phyloP scores from a whole-genome alignment of 495 filamentous ascomycete species.

The Lichenothelia convexa region DNA sequence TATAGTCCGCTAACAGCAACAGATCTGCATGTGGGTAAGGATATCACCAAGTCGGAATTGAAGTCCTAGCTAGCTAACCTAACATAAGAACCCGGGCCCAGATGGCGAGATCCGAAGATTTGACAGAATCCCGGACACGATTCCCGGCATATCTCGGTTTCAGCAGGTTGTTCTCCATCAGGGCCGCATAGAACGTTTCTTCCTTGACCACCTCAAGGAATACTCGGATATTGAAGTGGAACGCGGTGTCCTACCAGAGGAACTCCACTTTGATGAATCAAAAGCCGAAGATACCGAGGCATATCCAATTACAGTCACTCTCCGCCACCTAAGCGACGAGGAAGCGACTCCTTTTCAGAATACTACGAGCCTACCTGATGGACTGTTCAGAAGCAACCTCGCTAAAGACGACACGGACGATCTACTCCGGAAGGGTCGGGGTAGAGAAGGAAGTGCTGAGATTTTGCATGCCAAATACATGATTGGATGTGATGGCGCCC shows the following conservation, averaged over 20 bases:
- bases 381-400: conserved; percentile 32
- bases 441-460: conserved; percentile 20
- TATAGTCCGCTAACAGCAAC: too few relatives aligned
- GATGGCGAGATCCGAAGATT: conserved; percentile 35
- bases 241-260: conserved; percentile 13
- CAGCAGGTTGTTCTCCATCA: conserved; percentile 20
- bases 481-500: conserved; percentile 50
- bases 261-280: conserved; percentile 21
- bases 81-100: conserved; percentile 16
- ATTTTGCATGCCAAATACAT: conserved; percentile 42
- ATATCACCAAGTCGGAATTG: background rate
- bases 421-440: conserved; percentile 23
- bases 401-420: conserved; percentile 36
- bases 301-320: conserved; percentile 29
- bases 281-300: conserved; percentile 25
- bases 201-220: conserved; percentile 17
- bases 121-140: conserved; percentile 31
- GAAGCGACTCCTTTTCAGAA: conserved; percentile 17
- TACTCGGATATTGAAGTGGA: conserved; percentile 15
- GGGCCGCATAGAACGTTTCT: conserved; percentile 22
- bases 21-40: conserved; percentile 21
- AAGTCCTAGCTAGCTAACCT: background rate
- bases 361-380: conserved; percentile 21
- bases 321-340: conserved; percentile 15
- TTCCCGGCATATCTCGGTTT: conserved; percentile 30